Base-by-base conservation (phyloP, 2,329 filamentous ascomycete genomes). In the Teratosphaeria gauchensis region DNA sequence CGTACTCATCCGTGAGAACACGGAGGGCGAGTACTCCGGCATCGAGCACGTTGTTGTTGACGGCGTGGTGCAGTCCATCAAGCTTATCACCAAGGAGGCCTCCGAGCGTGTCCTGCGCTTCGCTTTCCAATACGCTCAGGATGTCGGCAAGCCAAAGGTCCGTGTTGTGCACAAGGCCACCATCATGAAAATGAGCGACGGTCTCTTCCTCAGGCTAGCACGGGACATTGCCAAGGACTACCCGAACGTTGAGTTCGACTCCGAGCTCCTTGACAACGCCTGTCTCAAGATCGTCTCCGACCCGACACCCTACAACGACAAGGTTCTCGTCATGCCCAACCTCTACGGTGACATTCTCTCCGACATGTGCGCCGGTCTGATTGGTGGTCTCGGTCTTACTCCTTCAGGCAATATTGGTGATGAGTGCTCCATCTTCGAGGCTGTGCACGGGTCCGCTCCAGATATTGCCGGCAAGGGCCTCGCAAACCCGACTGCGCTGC, bases 371-470 rank as follows among this genome's bases (percentile, higher is more conserved):
- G 94, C 94, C 71, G 94, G 94, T 80, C 84, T 99, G 68, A 97
- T 99, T 71, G 94, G 94, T 75, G 94, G 94, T 78, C 88, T 99
- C 65, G 94, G 94, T 75, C 86, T 99, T 56, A 96, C 94, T 46
- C 94, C 94, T 65, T 97, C 92, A 46, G 94, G 92, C 73, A 99
- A 99, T 85, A 97, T 96, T 73, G 94, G 91, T 77, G 91, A 96
- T 78, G 89, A 96, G 82, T 97, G 91, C 87, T 96, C 90, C 75
- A 96, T 97, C 81, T 99, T 99, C 81, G 94, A 99, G 82, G 94
- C 94, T 71, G 94, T 99, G 71, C 94, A 99, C 82, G 92, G 92
- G 70, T 96, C 91, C 66, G 92, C 92, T 61, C 92, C 92, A 62
- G 92, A 97, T 77, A 97, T 97, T 75, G 91, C 90, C 65, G 92